Percentiles rank a stretch among this genome's conserved stretches.
phyloP scores from a whole-genome alignment of 805 yeast genomes.

The Limtongia smithiae region DNA sequence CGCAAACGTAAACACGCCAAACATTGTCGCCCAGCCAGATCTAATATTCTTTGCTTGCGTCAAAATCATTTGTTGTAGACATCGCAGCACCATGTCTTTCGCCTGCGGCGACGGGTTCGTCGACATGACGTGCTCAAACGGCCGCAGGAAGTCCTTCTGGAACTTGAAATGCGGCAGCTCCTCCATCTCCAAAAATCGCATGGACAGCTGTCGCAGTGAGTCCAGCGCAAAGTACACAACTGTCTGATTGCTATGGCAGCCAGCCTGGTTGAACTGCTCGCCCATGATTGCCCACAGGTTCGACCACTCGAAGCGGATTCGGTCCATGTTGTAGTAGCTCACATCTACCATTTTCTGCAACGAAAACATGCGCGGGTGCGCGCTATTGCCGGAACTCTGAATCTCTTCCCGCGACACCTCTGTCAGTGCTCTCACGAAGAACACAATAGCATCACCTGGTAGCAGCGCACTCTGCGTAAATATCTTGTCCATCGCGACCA shows the following conservation, averaged over 20 bases:
- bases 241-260: constrained; percentile 69
- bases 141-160: constrained; percentile 88
- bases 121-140: constrained; percentile 74
- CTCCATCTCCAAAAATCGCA: constrained; percentile 88
- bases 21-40: constrained; percentile 93
- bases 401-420: constrained; percentile 88
- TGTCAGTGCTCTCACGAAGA: constrained; percentile 81
- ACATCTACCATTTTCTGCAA: constrained; percentile 95
- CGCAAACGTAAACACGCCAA: constrained; percentile 71
- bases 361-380: constrained; percentile 85
- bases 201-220: constrained; percentile 85
- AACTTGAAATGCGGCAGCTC: constrained; percentile 94
- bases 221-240: constrained; percentile 90
- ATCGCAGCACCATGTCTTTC: constrained; percentile 84
- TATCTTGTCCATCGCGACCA: constrained; percentile 68
- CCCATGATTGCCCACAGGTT: constrained; percentile 94
- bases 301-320: constrained; percentile 95
- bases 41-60: constrained; percentile 69
- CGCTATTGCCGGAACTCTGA: constrained; percentile 75
- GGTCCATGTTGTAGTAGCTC: constrained; percentile 94
- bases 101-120: constrained; percentile 67
- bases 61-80: constrained; percentile 78
- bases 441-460: constrained; percentile 78
- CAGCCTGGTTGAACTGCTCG: constrained; percentile 77
- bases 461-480: constrained; percentile 78